Base-by-base conservation (phyloP, 2,329 filamentous ascomycete genomes). In the Exophiala oligosperma region DNA sequence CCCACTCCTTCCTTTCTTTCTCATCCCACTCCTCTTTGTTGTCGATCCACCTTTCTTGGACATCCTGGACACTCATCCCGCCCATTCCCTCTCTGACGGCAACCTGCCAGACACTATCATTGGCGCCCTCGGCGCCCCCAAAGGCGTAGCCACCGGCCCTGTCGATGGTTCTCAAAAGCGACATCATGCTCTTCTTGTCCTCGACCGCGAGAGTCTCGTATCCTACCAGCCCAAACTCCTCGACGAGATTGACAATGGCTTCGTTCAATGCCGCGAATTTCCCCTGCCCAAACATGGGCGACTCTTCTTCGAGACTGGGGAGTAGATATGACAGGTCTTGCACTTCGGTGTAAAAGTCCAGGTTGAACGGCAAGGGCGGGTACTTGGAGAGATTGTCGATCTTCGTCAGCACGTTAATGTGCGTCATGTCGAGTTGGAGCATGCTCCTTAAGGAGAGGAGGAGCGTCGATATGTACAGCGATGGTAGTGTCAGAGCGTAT, bases 311-410 rank as follows among this genome's bases (percentile, higher is more conserved):
- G 43, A 99, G 84, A 60, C 87, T 81, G 1, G 92, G 91, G 0
- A 94, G 82, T 11, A 99, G 81, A 66, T 96, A 91, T 23, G 85
- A 84, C 3, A 99, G 83, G 69, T 97, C 92, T 74, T 99, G 92
- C 6, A 97, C 93, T 73, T 99, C 93, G 61, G 94, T 97, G 73
- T 97, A 99, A 74, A 88, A 99, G 65, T 97, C 92, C 59, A 99
- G 86, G 68, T 96, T 96, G 79, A 99, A 97, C 0, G 92, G 91
- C 0, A 99, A 81, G 26, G 90, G 85, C 48, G 91, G 88, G 70
- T 96, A 97, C 52, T 88, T 85, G 37, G 87, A 80, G 54, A 99
- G 81, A 71, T 97, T 97, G 76, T 99, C 94, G 76, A 99, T 96
- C 77, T 99, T 99, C 57, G 92, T 97, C 26, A 99, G 83, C 62